Conservation (phyloP, 176 grass and related monocot genomes). For the Carex pumila region DNA sequence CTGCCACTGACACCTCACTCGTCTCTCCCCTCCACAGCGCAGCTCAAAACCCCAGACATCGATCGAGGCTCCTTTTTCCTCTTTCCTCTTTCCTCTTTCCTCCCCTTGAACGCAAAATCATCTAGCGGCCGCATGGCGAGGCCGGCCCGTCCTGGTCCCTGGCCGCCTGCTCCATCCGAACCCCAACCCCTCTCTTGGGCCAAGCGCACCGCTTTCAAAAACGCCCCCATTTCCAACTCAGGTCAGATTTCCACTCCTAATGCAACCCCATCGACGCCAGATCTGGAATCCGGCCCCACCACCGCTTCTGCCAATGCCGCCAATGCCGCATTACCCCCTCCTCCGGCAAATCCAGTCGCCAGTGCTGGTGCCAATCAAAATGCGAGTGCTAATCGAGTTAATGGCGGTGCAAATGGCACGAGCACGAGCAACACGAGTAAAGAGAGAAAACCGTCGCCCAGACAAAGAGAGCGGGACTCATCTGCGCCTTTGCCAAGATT, state of each 20-base stretch:
- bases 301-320: conserved; percentile 13
- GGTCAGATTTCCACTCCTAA: conserved; percentile 42
- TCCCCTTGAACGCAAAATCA: background rate
- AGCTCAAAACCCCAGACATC: background rate
- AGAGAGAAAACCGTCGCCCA: conserved; percentile 40
- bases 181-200: conserved; percentile 74
- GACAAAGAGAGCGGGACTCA: conserved; percentile 28
- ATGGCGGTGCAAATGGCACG: conserved; percentile 18
- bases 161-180: conserved; percentile 50
- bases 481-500: conserved; percentile 19
- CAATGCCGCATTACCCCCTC: conserved; percentile 28
- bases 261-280: conserved; percentile 21
- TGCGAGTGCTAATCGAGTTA: background rate
- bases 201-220: conserved; percentile 77
- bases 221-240: conserved; percentile 44
- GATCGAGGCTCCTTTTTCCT: background rate
- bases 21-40: background rate
- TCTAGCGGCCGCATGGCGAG: conserved; percentile 12
- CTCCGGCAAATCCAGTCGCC: conserved; percentile 14
- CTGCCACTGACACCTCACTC: background rate
- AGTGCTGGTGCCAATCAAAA: conserved; percentile 18
- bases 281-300: conserved; percentile 69
- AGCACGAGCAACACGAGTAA: conserved; percentile 31
- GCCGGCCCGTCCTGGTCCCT: conserved; percentile 54
- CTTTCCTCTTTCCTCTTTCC: background rate